Conservation (phyloP, 1,139 yeast species). For the Kodamaea ohmeri region DNA sequence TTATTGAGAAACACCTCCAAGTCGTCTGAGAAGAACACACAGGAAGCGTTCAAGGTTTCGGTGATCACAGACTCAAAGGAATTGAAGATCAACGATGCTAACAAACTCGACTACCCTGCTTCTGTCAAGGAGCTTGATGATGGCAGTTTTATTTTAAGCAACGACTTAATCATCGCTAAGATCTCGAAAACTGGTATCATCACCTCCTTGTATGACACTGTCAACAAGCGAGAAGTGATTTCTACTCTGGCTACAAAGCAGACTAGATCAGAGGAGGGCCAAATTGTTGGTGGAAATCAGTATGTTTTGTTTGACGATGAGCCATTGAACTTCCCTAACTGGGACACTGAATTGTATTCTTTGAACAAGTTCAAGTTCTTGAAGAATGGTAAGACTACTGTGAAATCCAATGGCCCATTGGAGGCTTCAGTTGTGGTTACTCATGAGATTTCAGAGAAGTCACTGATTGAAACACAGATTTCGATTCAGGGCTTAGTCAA, state of each 20-base stretch:
- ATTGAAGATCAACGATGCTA: slow-evolving; percentile 16
- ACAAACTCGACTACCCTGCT: slow-evolving; percentile 44
- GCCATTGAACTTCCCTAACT: slow-evolving; percentile 88
- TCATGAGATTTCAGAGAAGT: slow-evolving; percentile 54
- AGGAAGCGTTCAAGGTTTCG: slow-evolving; percentile 12
- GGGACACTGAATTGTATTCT: slow-evolving; percentile 94
- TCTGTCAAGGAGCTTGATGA: slow-evolving; percentile 38
- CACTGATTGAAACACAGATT: slow-evolving; percentile 65
- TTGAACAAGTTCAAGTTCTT: slow-evolving; percentile 62
- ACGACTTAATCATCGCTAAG: slow-evolving; percentile 57
- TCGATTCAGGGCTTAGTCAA: slow-evolving; percentile 59
- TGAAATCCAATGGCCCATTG: slow-evolving; percentile 54
- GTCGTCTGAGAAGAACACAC: slow-evolving; percentile 7
- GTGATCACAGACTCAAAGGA: slow-evolving; percentile 16
- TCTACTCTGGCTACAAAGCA: slow-evolving; percentile 49
- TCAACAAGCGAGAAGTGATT: slow-evolving; percentile 63
- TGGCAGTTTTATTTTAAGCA: slow-evolving; percentile 50
- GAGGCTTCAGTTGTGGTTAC: slow-evolving; percentile 61
- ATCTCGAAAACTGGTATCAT: slow-evolving; percentile 63
- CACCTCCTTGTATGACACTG: slow-evolving; percentile 62
- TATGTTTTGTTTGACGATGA: slow-evolving; percentile 81
- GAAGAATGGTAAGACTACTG: slow-evolving; percentile 41
- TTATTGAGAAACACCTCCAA: slow-evolving; percentile 6
- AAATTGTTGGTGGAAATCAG: slow-evolving; percentile 64
- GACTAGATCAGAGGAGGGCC: slow-evolving; percentile 36